Evolutionary conservation across 306 rosid genomes (phyloP), one percentile per base, ranked within the genome.

Genomic region (Potentilla sterilis): DNA sequence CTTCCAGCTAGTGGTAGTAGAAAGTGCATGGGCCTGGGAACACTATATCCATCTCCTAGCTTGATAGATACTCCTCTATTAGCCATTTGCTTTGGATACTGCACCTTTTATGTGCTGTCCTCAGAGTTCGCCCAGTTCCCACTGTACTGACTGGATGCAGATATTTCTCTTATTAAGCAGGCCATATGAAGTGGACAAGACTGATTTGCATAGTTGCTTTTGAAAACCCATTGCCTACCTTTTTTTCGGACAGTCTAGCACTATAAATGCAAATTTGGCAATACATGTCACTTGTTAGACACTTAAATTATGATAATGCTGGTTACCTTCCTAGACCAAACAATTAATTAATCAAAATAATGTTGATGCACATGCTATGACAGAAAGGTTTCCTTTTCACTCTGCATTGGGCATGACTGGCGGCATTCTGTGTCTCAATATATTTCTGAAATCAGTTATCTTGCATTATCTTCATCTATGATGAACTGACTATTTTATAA

Each of bases 51-150:
- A 58, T 58, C 64, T 58, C 16, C 5, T 19, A 58, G 1, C 35
- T 62, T 63, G 22, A 35, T 37, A 15, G 41, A 64, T 16, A 8
- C 1, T 35, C 46, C n/a, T 64, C 1, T 37, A 24, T 64, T 38
- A 22, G 24, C 40, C 66, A 61, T 61, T 11, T 32, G 66, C 37
- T 40, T 64, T 35, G 24, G 24, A 64, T 64, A n/a, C 7, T 18
- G 44, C 46, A 37, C 46, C 22, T 64, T 64, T 35, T 64, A 62
- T 62, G 69, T 64, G 69, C 24, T 64, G 46, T 64, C 22, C 41
- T 64, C 69, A 64, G 69, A 35, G 37, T 64, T 21, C 40, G 6
- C 35, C 68, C 22, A 62, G 19, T 15, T 32, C 12, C 35, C 44
- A 35, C 42, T 64, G 46, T 62, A 62, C 40, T 14, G 41, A 41